Conservation (phyloP, 768 basidiomycete genomes). For the Boletus sp. region DNA sequence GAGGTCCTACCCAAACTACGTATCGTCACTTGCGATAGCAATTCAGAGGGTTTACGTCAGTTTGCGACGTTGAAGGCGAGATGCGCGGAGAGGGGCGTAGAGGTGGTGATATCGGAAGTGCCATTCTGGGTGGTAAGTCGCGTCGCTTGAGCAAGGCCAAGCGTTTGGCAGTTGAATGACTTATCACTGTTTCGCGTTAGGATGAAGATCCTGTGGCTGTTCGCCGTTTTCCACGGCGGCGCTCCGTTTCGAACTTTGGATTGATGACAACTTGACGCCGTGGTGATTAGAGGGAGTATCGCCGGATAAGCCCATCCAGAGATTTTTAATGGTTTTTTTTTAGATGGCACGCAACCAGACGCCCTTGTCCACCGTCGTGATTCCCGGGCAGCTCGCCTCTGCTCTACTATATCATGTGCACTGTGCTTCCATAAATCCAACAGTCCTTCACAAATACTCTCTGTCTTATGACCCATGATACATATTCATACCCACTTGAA, state of each 20-base stretch:
- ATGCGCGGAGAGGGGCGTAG: conserved; percentile 32
- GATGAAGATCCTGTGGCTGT: conserved; percentile 37
- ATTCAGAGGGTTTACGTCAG: conserved; percentile 16
- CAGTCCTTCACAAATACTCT: too few species aligned
- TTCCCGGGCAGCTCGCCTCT: too few species aligned
- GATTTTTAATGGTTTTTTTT: background rate
- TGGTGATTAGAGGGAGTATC: conserved; percentile 5
- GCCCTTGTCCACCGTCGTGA: background rate
- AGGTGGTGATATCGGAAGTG: conserved; percentile 27
- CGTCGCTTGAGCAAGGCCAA: background rate
- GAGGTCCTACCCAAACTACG: conserved; percentile 34
- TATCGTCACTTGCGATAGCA: conserved; percentile 36
- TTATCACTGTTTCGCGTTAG: conserved; percentile 18
- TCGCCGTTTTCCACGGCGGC: conserved; percentile 35
- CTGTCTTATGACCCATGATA: too few species aligned
- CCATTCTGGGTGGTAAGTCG: conserved; percentile 39
- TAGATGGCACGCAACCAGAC: background rate
- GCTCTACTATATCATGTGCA: too few species aligned
- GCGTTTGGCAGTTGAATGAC: background rate
- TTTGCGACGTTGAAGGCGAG: conserved; percentile 24
- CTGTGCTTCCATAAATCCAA: too few species aligned
- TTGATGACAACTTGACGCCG: conserved; percentile 26
- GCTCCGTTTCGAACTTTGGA: conserved; percentile 37
- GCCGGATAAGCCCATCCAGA: background rate
- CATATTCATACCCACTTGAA: too few species aligned